Percentiles rank a stretch among this genome's conserved stretches.
Conservation (phyloP, 176 grass and related monocot species). For the Leersia perrieri region DNA sequence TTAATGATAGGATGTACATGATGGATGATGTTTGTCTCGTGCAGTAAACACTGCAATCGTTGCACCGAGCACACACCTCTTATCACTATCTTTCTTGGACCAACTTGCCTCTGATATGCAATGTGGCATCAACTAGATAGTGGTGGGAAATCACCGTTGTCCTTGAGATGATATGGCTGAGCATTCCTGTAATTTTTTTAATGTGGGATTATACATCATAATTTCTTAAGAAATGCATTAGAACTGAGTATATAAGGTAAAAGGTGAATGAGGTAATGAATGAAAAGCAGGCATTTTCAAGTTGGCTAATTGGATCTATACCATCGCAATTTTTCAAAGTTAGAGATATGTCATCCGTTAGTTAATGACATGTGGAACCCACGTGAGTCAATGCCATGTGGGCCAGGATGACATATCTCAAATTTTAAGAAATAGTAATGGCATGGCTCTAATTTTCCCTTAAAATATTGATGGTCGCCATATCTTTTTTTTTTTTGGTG, state of each 20-base stretch:
- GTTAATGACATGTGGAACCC: too few relatives aligned
- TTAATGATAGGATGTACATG: conserved; percentile 15
- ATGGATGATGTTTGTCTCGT: conserved; percentile 15
- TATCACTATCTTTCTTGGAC: conserved; percentile 21
- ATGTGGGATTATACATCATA: not conserved
- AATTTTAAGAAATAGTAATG: too few relatives aligned
- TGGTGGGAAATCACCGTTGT: conserved; percentile 82
- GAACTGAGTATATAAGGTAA: not conserved
- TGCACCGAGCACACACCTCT: not conserved
- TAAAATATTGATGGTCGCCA: too few relatives aligned
- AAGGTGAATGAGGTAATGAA: not conserved
- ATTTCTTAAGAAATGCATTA: conserved; percentile 19
- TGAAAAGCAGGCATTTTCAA: not conserved
- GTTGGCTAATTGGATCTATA: too few relatives aligned
- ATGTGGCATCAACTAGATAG: conserved; percentile 50
- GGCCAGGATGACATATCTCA: too few relatives aligned
- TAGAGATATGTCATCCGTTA: too few relatives aligned
- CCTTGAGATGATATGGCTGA: conserved; percentile 71
- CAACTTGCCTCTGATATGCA: not conserved
- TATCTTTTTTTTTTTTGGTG: too few relatives aligned
- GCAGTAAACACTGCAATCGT: not conserved
- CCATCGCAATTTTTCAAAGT: too few relatives aligned
- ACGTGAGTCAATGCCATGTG: too few relatives aligned
- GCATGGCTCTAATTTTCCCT: too few relatives aligned
- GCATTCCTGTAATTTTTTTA: conserved; percentile 47